A percentile compares a stretch with the other conserved stretches of the same genome.
Conservation (phyloP, 2,329 filamentous ascomycete species). For the Ophiostoma populinum region DNA sequence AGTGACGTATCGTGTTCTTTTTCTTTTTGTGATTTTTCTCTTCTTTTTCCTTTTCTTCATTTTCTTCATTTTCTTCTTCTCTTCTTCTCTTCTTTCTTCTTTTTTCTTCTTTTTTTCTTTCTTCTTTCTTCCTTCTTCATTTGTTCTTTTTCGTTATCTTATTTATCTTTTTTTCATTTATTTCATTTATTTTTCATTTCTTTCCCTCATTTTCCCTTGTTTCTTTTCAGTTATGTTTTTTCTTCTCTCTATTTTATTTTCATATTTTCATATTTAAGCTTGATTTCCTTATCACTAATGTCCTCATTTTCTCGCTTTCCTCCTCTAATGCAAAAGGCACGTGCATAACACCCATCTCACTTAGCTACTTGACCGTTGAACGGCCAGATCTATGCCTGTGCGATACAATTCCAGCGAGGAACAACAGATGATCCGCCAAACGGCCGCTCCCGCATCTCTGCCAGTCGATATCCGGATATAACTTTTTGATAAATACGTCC, state of each 20-base stretch:
- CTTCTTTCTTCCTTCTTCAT: neutral
- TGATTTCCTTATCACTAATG: neutral
- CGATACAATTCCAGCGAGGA: no score
- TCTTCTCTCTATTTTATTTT: neutral
- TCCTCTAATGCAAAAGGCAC: no score
- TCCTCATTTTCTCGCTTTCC: no score
- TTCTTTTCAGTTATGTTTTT: neutral
- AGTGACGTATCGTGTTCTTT: no score
- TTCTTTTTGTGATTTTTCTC: neutral
- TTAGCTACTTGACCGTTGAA: no score
- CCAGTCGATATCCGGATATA: no score
- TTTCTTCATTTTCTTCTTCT: neutral
- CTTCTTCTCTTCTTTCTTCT: neutral
- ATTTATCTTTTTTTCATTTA: neutral
- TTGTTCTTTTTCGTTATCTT: neutral
- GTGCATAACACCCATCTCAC: no score
- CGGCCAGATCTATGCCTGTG: no score
- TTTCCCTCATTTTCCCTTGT: neutral
- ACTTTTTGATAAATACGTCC: no score
- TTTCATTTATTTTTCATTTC: neutral
- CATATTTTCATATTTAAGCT: conserved; percentile 1
- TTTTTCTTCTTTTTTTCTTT: neutral
- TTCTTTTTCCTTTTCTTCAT: neutral
- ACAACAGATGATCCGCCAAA: no score
- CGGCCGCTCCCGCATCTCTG: no score